Percentiles rank a stretch among this genome's conserved stretches.
These are phyloP conservation scores for Vigna unguiculata DNA, from an alignment of 306 rosid genomes.

Conservation along the genomic window DNA sequence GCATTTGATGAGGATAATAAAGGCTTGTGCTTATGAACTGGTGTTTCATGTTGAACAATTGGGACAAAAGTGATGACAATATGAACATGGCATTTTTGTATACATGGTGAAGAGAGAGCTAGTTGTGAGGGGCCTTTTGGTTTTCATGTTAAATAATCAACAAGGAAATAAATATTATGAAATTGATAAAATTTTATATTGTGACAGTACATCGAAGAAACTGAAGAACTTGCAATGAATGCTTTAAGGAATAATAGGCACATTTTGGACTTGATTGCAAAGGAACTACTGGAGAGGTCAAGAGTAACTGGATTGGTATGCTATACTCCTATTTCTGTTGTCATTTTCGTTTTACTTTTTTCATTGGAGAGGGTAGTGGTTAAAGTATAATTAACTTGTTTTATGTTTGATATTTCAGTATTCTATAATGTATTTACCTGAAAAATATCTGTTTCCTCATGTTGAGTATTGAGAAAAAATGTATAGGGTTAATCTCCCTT, in stretches of 20 bases:
- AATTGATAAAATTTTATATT: conserved; percentile 23
- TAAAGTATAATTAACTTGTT: not conserved
- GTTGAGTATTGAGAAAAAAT: too few relatives aligned
- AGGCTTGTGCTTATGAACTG: not conserved
- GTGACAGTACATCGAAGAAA: conserved; percentile 90
- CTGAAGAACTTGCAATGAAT: conserved; percentile 87
- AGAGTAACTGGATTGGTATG: conserved; percentile 94
- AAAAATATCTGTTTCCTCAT: not conserved
- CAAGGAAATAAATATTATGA: not conserved
- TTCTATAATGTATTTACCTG: not conserved
- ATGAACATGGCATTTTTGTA: conserved; percentile 18
- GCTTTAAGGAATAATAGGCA: conserved; percentile 84
- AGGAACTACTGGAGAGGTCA: conserved; percentile 80
- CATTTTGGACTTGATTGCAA: conserved; percentile 75
- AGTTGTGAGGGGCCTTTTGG: not conserved
- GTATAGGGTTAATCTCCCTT: too few relatives aligned
- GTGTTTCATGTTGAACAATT: not conserved
- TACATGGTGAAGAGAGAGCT: conserved; percentile 1
- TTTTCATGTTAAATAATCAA: conserved; percentile 2
- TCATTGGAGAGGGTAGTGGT: not conserved
- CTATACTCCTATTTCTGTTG: conserved; percentile 22
- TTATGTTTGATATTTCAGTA: not conserved
- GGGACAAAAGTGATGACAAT: conserved; percentile 1
- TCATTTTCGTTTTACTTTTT: conserved; percentile 11
- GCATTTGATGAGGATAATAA: conserved; percentile 30